A percentile compares a stretch with the other conserved stretches of the same genome.
phyloP scores from a whole-genome alignment of 1,139 yeast species.

The Debaryomyces fabryi region DNA sequence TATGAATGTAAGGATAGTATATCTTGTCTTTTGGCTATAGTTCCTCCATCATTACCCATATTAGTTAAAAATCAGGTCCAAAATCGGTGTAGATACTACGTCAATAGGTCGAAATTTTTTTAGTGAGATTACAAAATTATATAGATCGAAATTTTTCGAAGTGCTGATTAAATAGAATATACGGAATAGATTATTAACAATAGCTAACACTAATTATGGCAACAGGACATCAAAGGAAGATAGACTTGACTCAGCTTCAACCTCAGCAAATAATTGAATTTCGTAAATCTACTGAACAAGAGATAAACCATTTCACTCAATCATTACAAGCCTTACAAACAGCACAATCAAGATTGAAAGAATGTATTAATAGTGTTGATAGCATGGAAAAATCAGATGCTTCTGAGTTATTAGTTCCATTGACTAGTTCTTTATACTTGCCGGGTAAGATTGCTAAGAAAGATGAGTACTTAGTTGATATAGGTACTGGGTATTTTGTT shows the following conservation, averaged over 20 bases:
- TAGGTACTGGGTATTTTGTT: conserved; percentile 94
- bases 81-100: background rate
- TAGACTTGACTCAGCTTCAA: conserved; percentile 69
- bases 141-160: conserved; percentile 4
- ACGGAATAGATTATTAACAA: background rate
- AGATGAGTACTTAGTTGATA: conserved; percentile 81
- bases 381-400: conserved; percentile 51
- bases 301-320: conserved; percentile 80
- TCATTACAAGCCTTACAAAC: conserved; percentile 83
- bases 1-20: conserved; percentile 31
- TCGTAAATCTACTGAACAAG: conserved; percentile 83
- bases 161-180: background rate
- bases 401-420: conserved; percentile 73
- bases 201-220: conserved; percentile 13
- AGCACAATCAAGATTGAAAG: conserved; percentile 81
- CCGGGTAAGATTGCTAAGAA: conserved; percentile 75
- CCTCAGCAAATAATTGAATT: conserved; percentile 86
- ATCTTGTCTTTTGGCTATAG: conserved; percentile 51
- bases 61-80: background rate
- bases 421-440: conserved; percentile 85
- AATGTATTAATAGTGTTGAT: conserved; percentile 74
- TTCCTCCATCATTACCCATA: conserved; percentile 57
- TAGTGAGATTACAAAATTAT: conserved; percentile 2
- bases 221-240: conserved; percentile 22
- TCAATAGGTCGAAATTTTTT: background rate